These are phyloP conservation scores for Globisporangium lucens DNA, from an alignment of 352 stramenopile species.

Conservation along the genomic window DNA sequence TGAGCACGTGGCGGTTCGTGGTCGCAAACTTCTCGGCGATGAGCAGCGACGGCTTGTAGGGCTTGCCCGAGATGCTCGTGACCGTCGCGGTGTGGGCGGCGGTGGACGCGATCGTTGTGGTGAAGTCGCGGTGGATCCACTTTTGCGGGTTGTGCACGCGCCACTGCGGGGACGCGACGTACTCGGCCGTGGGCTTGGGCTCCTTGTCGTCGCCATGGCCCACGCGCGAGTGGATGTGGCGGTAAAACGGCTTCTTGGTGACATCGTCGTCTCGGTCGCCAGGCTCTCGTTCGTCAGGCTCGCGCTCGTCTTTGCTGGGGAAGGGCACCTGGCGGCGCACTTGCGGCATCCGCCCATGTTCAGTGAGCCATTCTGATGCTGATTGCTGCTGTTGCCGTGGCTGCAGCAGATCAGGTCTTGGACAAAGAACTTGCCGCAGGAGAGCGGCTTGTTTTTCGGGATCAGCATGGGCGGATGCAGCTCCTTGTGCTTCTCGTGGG, in stretches of 20 bases:
- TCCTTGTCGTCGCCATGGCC: constrained; percentile 14
- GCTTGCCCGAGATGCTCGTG: constrained; percentile 37
- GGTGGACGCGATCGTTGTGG: constrained; percentile 41
- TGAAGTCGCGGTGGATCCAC: constrained; percentile 52
- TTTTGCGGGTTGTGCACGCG: constrained; percentile 45
- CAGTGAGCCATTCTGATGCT: constrained; percentile 12
- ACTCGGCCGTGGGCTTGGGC: constrained; percentile 44
- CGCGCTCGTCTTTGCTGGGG: constrained; percentile 18
- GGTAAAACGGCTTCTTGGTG: constrained; percentile 9
- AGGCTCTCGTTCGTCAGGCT: constrained; percentile 7
- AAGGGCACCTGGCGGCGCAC: constrained; percentile 24
- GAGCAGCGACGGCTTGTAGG: constrained; percentile 35
- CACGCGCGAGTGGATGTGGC: constrained; percentile 14
- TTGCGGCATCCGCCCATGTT: constrained; percentile 21
- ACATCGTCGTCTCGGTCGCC: constrained; percentile 13
- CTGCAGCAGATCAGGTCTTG: constrained; percentile 35
- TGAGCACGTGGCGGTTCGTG: constrained; percentile 1
- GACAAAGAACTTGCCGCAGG: constrained; percentile 59
- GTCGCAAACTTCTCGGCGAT: constrained; percentile 44
- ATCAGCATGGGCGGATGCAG: constrained; percentile 64
- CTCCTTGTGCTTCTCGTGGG: constrained; percentile 60
- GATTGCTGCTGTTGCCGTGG: constrained; percentile 2
- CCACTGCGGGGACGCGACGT: constrained; percentile 57
- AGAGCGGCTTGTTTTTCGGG: constrained; percentile 48
- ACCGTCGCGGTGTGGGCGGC: constrained; percentile 45